phyloP scores from a whole-genome alignment of 2,329 filamentous ascomycete species.

The Ceratocystis papillata region DNA sequence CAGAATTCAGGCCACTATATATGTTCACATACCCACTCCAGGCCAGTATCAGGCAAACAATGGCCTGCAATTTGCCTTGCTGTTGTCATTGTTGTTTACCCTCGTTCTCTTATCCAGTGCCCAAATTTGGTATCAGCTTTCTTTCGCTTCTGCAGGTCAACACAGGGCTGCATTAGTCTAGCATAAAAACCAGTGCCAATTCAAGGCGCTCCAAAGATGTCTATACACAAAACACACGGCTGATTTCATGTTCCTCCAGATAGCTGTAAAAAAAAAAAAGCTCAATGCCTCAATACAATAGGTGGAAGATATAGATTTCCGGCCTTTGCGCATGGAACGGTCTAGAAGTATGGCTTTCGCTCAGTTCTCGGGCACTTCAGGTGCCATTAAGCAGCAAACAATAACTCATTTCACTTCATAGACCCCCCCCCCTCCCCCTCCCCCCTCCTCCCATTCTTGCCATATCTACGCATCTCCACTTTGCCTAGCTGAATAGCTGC shows the following conservation, averaged over 20 bases:
- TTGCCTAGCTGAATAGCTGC: not conserved
- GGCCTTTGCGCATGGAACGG: not conserved
- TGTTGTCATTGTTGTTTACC: not conserved
- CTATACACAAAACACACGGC: not conserved
- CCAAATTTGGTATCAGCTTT: not conserved
- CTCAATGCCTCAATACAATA: not conserved
- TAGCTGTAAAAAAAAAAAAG: not conserved
- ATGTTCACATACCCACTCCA: not conserved
- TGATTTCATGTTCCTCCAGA: not conserved
- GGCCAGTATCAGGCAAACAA: not conserved
- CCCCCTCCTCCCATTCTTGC: not conserved
- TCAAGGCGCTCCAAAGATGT: not conserved
- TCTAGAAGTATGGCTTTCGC: not conserved
- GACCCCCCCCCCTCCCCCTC: not conserved
- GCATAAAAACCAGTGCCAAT: not conserved
- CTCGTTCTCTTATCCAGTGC: not conserved
- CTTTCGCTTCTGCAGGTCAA: constrained; percentile 6
- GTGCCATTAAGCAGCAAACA: not conserved
- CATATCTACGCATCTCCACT: not conserved
- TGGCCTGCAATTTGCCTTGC: not conserved
- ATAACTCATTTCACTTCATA: not conserved
- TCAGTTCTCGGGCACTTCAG: not conserved
- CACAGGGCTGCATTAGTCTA: constrained; percentile 12
- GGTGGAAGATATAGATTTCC: not conserved
- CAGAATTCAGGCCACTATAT: not conserved